These are phyloP conservation scores for Violaceomyces palustris DNA, from an alignment of 1,284 basidiomycete species.

Conservation along the genomic window DNA sequence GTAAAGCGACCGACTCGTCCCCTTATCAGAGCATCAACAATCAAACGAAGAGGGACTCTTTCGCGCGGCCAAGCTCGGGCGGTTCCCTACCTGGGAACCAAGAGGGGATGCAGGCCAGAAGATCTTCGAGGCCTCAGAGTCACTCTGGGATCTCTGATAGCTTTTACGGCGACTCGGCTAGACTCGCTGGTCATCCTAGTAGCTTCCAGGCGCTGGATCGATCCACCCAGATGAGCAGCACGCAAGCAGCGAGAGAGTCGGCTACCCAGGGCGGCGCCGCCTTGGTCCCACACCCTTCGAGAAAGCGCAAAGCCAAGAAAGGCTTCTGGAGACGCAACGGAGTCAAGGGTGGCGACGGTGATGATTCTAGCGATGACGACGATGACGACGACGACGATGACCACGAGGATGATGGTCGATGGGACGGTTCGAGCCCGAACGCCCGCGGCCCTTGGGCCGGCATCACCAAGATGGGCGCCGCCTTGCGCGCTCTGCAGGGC, in stretches of 20 bases:
- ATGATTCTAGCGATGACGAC: slow-evolving; percentile 8
- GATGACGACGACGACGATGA: slow-evolving; percentile 12
- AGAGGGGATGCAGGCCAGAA: background rate
- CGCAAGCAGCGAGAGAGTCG: slow-evolving; percentile 3
- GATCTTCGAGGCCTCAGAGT: background rate
- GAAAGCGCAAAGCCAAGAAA: slow-evolving; percentile 2
- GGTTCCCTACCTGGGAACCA: background rate
- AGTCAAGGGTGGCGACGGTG: slow-evolving; percentile 5
- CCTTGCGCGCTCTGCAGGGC: slow-evolving; percentile 16
- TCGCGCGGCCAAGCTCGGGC: background rate
- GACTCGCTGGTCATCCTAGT: background rate
- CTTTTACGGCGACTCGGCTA: background rate
- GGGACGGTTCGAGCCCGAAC: slow-evolving; percentile 8
- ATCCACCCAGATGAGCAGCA: slow-evolving; percentile 1
- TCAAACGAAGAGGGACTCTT: no score
- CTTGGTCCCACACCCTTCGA: background rate
- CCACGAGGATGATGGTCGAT: slow-evolving; percentile 1
- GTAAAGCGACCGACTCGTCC: slow-evolving; percentile 27
- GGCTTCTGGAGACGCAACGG: slow-evolving; percentile 37
- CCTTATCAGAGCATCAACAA: slow-evolving; percentile 30
- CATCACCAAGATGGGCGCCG: slow-evolving; percentile 35
- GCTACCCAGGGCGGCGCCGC: background rate
- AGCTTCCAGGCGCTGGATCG: no score
- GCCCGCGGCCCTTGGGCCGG: slow-evolving; percentile 32
- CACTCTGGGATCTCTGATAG: background rate